Percentiles rank a stretch among this genome's conserved stretches.
Evolutionary conservation across 306 rosid genomes (phyloP).

Genomic region (peach (Prunus persica)): DNA sequence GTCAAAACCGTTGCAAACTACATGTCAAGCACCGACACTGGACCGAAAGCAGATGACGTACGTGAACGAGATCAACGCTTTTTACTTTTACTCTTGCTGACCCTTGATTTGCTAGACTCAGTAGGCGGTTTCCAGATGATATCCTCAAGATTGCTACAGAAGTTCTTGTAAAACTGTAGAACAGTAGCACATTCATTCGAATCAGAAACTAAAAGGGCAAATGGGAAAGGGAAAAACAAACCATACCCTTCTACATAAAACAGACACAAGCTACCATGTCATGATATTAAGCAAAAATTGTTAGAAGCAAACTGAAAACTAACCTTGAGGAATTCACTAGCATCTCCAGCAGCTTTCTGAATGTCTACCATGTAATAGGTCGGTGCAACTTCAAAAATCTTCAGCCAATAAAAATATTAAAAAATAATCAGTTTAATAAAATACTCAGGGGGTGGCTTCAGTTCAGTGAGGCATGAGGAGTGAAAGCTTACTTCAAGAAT

Average conservation of each 20-base stretch:
- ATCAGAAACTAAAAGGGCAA: background rate
- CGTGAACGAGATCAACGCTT: conserved; percentile 38
- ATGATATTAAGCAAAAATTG: background rate
- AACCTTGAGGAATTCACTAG: conserved; percentile 80
- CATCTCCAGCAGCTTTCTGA: conserved; percentile 83
- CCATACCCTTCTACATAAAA: background rate
- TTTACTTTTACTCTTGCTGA: conserved; percentile 52
- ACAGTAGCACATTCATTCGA: background rate
- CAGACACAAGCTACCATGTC: background rate
- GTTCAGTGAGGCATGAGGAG: background rate
- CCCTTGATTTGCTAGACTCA: conserved; percentile 63
- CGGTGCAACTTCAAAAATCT: conserved; percentile 92
- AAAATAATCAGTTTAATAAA: conserved; percentile 2
- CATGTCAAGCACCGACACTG: background rate
- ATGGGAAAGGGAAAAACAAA: background rate
- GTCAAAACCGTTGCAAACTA: conserved; percentile 3
- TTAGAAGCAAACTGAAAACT: conserved; percentile 19
- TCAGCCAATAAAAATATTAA: conserved; percentile 14
- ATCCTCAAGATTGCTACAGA: conserved; percentile 82
- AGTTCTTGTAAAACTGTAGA: conserved; percentile 74
- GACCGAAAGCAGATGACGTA: conserved; percentile 1
- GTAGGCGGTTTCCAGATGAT: conserved; percentile 82
- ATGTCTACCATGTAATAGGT: conserved; percentile 84
- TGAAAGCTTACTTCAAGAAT: conserved; percentile 69
- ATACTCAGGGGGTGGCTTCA: background rate